A percentile compares a stretch with the other conserved stretches of the same genome.
These are phyloP conservation scores for button mushroom (Agaricus bisporus) DNA, from an alignment of 768 basidiomycete genomes.

Conservation along the genomic window DNA sequence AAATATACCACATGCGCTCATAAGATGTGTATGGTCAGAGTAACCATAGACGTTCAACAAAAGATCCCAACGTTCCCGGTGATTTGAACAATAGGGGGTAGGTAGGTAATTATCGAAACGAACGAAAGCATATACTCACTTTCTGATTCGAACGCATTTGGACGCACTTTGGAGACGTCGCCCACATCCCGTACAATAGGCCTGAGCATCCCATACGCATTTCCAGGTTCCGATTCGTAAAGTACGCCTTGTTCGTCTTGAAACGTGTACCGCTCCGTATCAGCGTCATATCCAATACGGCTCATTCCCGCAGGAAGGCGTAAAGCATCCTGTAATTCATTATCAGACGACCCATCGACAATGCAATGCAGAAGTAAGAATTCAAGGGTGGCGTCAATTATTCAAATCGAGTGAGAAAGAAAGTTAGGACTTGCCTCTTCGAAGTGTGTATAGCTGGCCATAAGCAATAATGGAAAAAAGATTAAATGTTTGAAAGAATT, in stretches of 20 bases:
- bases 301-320: slow-evolving; percentile 38
- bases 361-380: not conserved
- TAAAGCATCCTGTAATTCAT: not conserved
- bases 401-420: not conserved
- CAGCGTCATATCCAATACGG: slow-evolving; percentile 48
- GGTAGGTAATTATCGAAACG: no score
- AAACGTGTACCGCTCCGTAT: slow-evolving; percentile 43
- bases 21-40: no score
- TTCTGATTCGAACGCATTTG: not conserved
- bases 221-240: slow-evolving; percentile 38
- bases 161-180: not conserved
- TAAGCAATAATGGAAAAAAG: not conserved
- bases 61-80: no score
- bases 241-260: slow-evolving; percentile 35
- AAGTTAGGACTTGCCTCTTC: not conserved
- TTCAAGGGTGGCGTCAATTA: not conserved
- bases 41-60: no score
- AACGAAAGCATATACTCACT: no score
- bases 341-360: not conserved
- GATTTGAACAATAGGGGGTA: no score
- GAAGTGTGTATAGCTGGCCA: not conserved
- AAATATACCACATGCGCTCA: no score
- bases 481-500: no score
- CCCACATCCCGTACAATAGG: slow-evolving; percentile 20
- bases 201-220: slow-evolving; percentile 35